Evolutionary conservation across 768 basidiomycete species (phyloP), one percentile per base, ranked within the genome.

Genomic region (Tremella fuciformis): DNA sequence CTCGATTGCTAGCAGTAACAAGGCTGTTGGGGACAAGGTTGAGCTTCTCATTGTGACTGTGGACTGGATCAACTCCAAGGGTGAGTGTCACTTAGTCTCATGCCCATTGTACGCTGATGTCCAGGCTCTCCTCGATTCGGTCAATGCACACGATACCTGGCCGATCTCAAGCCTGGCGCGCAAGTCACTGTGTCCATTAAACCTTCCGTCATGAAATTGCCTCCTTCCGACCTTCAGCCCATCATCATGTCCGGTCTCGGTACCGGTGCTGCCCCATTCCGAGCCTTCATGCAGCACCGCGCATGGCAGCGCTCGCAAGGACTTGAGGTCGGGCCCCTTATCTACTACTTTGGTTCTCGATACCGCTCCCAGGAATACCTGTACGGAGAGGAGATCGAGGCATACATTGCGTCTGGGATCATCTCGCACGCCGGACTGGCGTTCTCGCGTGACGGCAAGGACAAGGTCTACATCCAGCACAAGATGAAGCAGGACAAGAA

Each of bases 191-290:
- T 96, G 8, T 97, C 93, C 6, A 88, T 98, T 79, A 96, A 96
- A 78, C 96, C 96, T 22, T 96, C 92, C 73, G 96, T 99, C 25
- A 98, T 99, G 96, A 98, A 97, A 88, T 81, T 98, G 4, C 96
- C 96, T 53, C 87, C 88, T 0, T 82, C 85, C 72, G 81, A 85
- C 73, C 83, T 81, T 47, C 92, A 94, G 73, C 96, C 96, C 39
- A 82, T 99, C 78, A 94, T 98, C 78, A 92, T 99, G 90, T 91
- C 94, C 34, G 96, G 96, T 64, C 86, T 99, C 26, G 96, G 96
- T 50, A 99, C 96, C 2, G 96, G 76, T 56, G 96, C 92, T 8
- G 96, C 96, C 11, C 96, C 96, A 21, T 99, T 99, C 88, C 90
- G 96, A 58, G 96, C 96, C 7, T 99, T 98, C 83, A 85, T 97